Base-by-base conservation (phyloP, 179 eudicot species). In the Corrigiola litoralis region DNA sequence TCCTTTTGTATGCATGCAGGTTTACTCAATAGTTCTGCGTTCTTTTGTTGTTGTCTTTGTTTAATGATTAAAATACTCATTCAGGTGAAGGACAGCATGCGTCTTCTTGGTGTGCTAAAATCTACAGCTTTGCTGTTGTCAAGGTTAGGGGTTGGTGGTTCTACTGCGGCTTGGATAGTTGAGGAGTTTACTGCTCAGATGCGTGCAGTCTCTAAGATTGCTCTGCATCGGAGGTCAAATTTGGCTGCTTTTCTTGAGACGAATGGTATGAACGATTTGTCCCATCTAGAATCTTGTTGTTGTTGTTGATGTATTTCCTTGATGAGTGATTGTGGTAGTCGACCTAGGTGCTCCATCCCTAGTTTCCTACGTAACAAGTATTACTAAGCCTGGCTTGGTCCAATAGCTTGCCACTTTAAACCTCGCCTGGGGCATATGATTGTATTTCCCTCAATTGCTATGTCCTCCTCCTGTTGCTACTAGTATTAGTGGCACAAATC, bases 151-250 rank as follows among this genome's bases (percentile, higher is more conserved):
- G 78, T 77, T 70, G 99, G 97, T 38, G 86, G 87, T 62, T 79
- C 85, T 50, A 80, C 90, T 17, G 74, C 97, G 53, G 80, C 92
- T 55, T 95, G 97, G 95, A 87, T 95, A 72, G 73, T 91, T 74
- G 90, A 84, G 67, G 99, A 95, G 80, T 95, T 95, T 66, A 95
- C 96, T 18, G 88, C 92, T 57, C 99, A 95, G 78, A 83, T 95
- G 96, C 96, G 89, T 66, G 96, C 96, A 59, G 97, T 95, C 60
- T 88, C 99, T 66, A 92, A 83, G 87, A 88, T 95, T 74, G 97
- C 97, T 21, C 65, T 95, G 71, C 92, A 92, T 68, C 97, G 99
- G 5, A 76, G 97, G 69, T 74, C 89, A 31, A 95, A 92, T 77
- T 75, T 95, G 77, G 96, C 97, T 48, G 65, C 77, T 61, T 95